Evolutionary conservation across 2,329 filamentous ascomycete species (phyloP).

Genomic region (Drechslera avenae): DNA sequence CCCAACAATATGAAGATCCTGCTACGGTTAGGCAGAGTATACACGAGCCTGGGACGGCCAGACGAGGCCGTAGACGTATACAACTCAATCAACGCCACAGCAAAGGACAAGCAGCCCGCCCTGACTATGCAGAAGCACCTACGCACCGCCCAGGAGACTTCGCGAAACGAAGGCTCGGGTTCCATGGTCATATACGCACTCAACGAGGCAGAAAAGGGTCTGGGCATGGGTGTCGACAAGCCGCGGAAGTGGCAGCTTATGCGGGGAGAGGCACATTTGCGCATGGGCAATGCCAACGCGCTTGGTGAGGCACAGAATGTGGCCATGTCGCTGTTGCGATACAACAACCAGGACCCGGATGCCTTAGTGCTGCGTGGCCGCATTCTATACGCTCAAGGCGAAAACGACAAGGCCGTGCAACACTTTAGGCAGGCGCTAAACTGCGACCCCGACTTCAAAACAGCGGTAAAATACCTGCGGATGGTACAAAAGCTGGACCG

Average conservation of each 20-base stretch:
- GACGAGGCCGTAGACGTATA: constrained; percentile 86
- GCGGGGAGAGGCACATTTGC: constrained; percentile 87
- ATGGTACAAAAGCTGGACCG: constrained; percentile 90
- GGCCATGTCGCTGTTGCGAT: constrained; percentile 82
- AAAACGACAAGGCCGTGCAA: constrained; percentile 92
- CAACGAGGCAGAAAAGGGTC: constrained; percentile 82
- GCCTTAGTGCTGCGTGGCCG: constrained; percentile 87
- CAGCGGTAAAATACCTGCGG: constrained; percentile 85
- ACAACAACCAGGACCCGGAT: constrained; percentile 91
- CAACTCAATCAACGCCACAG: constrained; percentile 77
- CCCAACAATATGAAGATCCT: constrained; percentile 86
- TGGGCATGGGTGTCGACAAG: constrained; percentile 75
- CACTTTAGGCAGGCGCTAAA: constrained; percentile 88
- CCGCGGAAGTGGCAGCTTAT: constrained; percentile 94
- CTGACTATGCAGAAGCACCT: constrained; percentile 85
- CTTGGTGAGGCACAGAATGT: constrained; percentile 91
- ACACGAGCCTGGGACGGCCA: constrained; percentile 84
- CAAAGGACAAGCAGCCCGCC: constrained; percentile 84
- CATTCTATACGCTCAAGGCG: constrained; percentile 86
- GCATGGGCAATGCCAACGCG: constrained; percentile 88
- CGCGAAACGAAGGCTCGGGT: constrained; percentile 75
- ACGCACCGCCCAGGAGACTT: constrained; percentile 75
- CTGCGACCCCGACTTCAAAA: constrained; percentile 89
- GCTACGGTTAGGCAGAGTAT: constrained; percentile 84
- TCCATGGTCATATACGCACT: constrained; percentile 93